These are phyloP conservation scores for Chrysosporium queenslandicum DNA, from an alignment of 2,329 filamentous ascomycete species.

Conservation along the genomic window DNA sequence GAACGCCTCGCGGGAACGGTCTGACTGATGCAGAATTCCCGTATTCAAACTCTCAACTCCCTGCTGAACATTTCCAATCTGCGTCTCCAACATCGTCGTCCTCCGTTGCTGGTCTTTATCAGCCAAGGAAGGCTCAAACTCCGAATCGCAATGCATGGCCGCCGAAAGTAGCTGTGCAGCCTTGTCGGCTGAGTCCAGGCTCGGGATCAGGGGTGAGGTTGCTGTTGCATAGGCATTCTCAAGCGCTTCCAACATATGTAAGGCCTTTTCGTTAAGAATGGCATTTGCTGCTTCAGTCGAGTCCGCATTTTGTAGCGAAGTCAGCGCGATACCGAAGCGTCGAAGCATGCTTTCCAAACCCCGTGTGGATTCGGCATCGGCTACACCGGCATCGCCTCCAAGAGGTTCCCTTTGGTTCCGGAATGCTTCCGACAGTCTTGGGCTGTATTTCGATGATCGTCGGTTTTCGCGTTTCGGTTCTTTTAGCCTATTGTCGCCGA, in stretches of 20 bases:
- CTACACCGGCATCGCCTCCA: background rate
- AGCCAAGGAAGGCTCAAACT: slow-evolving; percentile 20
- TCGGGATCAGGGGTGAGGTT: background rate
- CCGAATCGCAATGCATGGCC: slow-evolving; percentile 24
- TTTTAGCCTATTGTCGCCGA: background rate
- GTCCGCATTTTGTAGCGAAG: slow-evolving; percentile 5
- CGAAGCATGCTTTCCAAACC: slow-evolving; percentile 27
- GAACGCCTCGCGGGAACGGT: slow-evolving; percentile 17
- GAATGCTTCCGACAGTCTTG: slow-evolving; percentile 6
- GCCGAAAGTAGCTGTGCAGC: slow-evolving; percentile 27
- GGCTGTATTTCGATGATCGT: slow-evolving; percentile 4
- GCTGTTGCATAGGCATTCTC: background rate
- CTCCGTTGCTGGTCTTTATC: slow-evolving; percentile 23
- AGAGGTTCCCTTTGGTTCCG: background rate
- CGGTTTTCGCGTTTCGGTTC: slow-evolving; percentile 1
- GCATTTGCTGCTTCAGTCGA: background rate
- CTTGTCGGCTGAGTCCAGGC: slow-evolving; percentile 24
- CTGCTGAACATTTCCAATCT: slow-evolving; percentile 26
- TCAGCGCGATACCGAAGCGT: slow-evolving; percentile 25
- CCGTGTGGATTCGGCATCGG: background rate
- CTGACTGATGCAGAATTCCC: slow-evolving; percentile 26
- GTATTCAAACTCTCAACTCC: slow-evolving; percentile 28
- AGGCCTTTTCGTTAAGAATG: slow-evolving; percentile 5
- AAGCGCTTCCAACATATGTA: slow-evolving; percentile 2
- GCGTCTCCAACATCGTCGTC: slow-evolving; percentile 25